A percentile compares a stretch with the other conserved stretches of the same genome.
Evolutionary conservation across 2,329 filamentous ascomycete species (phyloP).

Genomic region (Geoglossum cookeanum): DNA sequence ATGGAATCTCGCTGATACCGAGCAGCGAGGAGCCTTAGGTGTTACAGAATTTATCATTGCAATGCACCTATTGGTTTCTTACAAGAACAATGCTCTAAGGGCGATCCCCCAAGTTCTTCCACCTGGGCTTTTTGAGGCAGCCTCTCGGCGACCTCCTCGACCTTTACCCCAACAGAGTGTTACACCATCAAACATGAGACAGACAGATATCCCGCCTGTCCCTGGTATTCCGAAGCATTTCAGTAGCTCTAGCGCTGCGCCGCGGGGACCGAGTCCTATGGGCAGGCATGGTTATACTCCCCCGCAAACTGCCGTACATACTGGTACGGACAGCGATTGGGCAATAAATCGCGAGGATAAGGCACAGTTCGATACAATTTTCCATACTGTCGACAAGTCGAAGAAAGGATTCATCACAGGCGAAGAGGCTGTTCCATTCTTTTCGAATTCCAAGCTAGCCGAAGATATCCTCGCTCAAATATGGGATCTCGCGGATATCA

Average conservation of each 20-base stretch:
- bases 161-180: neutral
- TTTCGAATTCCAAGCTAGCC: conserved; percentile 75
- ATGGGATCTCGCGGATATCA: conserved; percentile 92
- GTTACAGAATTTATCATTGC: conserved; percentile 91
- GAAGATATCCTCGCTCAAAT: conserved; percentile 85
- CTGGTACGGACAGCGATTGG: conserved; percentile 49
- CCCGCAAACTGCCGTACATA: conserved; percentile 30
- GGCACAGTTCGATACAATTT: conserved; percentile 69
- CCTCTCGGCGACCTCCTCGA: conserved; percentile 44
- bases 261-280: conserved; percentile 40
- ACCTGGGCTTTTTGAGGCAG: conserved; percentile 75
- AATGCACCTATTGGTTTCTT: conserved; percentile 89
- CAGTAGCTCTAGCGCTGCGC: conserved; percentile 39
- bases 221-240: conserved; percentile 67
- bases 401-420: conserved; percentile 74
- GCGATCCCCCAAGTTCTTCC: conserved; percentile 65
- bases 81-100: conserved; percentile 66
- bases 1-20: conserved; percentile 87
- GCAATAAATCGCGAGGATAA: conserved; percentile 69
- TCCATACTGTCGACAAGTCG: conserved; percentile 61
- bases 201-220: conserved; percentile 33
- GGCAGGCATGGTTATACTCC: conserved; percentile 30
- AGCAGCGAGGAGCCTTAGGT: conserved; percentile 73
- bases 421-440: conserved; percentile 85
- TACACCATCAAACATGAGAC: conserved; percentile 15